phyloP scores from a whole-genome alignment of 345 rosid genomes.

The Geranium brycei region DNA sequence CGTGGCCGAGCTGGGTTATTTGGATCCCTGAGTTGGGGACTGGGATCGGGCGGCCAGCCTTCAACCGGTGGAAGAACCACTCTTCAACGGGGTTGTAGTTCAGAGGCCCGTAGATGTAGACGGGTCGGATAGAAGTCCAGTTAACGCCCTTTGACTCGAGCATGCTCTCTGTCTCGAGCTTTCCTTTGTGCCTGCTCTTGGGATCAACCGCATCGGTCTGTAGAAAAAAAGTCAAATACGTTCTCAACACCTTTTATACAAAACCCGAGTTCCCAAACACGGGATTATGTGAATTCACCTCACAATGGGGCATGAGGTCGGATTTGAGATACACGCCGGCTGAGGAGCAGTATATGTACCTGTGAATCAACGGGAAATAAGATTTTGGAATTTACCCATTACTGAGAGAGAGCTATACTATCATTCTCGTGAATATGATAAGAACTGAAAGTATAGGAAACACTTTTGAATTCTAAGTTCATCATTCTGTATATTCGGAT shows the following conservation, averaged over 20 bases:
- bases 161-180: constrained; percentile 72
- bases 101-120: constrained; percentile 89
- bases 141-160: constrained; percentile 58
- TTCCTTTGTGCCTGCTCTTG: constrained; percentile 96
- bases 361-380: constrained; percentile 13
- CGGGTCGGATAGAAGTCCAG: constrained; percentile 89
- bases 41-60: constrained; percentile 89
- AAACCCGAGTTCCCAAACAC: too few species aligned
- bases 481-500: too few species aligned
- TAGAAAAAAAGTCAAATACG: constrained; percentile 7
- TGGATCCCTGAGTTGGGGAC: constrained; percentile 78
- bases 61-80: constrained; percentile 94
- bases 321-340: constrained; percentile 93
- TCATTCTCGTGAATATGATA: too few species aligned
- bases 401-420: too few species aligned
- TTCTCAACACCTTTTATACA: too few species aligned
- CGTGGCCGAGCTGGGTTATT: constrained; percentile 86
- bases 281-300: constrained; percentile 31
- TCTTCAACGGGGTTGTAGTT: constrained; percentile 98
- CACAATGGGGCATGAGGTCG: constrained; percentile 67
- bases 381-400: too few species aligned
- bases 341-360: constrained; percentile 90
- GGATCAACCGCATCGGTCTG: constrained; percentile 90
- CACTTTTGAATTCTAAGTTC: neutral
- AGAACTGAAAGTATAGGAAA: neutral